These are phyloP conservation scores for Dillenia suffruticosa DNA, from an alignment of 164 flowering plant species.

Conservation along the genomic window DNA sequence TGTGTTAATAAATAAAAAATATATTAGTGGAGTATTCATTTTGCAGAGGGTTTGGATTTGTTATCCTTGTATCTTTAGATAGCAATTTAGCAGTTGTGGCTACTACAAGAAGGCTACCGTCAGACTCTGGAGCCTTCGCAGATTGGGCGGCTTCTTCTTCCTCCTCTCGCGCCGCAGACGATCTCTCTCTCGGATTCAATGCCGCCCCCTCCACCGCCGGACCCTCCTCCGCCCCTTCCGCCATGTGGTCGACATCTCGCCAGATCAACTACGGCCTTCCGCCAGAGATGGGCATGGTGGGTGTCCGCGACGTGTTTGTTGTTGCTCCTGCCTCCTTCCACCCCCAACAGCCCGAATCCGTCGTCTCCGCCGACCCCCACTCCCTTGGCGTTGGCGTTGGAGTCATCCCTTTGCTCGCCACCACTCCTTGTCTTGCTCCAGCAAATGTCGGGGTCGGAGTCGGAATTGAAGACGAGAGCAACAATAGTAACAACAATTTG, in stretches of 20 bases:
- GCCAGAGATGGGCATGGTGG: constrained; percentile 69
- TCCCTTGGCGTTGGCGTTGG: constrained; percentile 46
- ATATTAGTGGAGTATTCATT: too few relatives aligned
- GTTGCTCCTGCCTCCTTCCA: constrained; percentile 61
- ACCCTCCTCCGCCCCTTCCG: constrained; percentile 11
- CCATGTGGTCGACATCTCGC: constrained; percentile 25
- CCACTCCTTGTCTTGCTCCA: constrained; percentile 30
- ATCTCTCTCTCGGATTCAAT: constrained; percentile 82
- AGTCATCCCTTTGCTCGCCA: constrained; percentile 60
- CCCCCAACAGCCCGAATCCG: constrained; percentile 27
- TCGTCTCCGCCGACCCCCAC: constrained; percentile 24
- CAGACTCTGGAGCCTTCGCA: constrained; percentile 73
- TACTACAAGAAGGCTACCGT: constrained; percentile 54
- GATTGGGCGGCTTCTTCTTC: constrained; percentile 72
- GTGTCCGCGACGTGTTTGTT: constrained; percentile 58
- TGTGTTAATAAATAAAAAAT: too few relatives aligned
- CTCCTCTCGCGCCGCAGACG: constrained; percentile 39
- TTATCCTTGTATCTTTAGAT: too few relatives aligned
- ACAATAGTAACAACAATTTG: neutral
- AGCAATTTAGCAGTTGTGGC: constrained; percentile 60
- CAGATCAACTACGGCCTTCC: constrained; percentile 46
- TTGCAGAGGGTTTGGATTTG: too few relatives aligned
- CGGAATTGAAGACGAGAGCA: constrained; percentile 18
- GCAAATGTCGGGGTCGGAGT: constrained; percentile 12
- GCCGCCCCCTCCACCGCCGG: constrained; percentile 25